Evolutionary conservation across 2,329 filamentous ascomycete genomes (phyloP).

Genomic region (Ophiostoma tasmaniense): DNA sequence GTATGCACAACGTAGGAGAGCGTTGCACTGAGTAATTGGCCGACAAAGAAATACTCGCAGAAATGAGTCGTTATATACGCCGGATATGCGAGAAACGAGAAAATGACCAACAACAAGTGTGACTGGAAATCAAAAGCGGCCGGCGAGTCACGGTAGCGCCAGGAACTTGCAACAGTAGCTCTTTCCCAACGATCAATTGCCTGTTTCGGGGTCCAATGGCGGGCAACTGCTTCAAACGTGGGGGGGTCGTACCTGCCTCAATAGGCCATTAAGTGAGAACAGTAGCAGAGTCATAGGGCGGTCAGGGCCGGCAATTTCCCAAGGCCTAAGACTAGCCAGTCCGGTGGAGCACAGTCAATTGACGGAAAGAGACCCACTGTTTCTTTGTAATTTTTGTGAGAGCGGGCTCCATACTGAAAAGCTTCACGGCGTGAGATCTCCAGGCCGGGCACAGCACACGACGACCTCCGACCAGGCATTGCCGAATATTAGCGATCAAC

Average conservation of each 20-base stretch:
- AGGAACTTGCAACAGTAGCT: conserved; percentile 1
- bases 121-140: neutral
- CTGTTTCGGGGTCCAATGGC: conserved; percentile 10
- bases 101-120: neutral
- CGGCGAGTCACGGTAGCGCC: neutral
- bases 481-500: neutral
- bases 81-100: neutral
- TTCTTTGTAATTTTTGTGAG: neutral
- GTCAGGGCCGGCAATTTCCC: conserved; percentile 17
- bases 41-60: neutral
- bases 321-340: neutral
- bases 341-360: neutral
- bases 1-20: neutral
- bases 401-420: conserved; percentile 4
- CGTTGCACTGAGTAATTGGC: neutral
- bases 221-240: conserved; percentile 2
- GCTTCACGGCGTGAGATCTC: conserved; percentile 10
- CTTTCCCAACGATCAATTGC: neutral
- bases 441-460: conserved; percentile 4
- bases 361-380: neutral
- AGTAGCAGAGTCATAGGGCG: conserved; percentile 16
- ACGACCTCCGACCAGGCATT: neutral
- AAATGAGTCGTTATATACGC: neutral
- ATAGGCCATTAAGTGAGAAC: neutral
- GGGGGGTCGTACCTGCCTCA: conserved; percentile 8